A percentile compares a stretch with the other conserved stretches of the same genome.
Evolutionary conservation across 345 rosid genomes (phyloP).

Genomic region (Gossypium ekmanianum): DNA sequence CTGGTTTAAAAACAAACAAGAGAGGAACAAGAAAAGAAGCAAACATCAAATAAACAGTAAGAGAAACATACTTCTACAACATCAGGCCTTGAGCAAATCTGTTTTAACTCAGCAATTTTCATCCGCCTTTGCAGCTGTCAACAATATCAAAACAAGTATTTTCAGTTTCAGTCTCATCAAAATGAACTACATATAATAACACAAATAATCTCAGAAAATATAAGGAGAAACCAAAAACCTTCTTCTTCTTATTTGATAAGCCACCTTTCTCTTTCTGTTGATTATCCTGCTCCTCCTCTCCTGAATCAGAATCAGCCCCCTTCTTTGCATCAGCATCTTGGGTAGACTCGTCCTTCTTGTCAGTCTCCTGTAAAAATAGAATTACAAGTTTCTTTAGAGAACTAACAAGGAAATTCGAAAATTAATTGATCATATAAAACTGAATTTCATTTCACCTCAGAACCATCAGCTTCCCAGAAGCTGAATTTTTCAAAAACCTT

Average conservation of each 20-base stretch:
- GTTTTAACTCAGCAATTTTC: slow-evolving; percentile 93
- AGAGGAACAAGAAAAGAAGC: neutral
- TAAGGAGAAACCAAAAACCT: slow-evolving; percentile 1
- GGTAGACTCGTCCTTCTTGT: slow-evolving; percentile 55
- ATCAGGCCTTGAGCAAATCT: slow-evolving; percentile 94
- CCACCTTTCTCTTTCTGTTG: slow-evolving; percentile 68
- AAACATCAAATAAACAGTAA: neutral
- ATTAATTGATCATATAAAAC: neutral
- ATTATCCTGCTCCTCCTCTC: slow-evolving; percentile 69
- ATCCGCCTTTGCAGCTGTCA: slow-evolving; percentile 82
- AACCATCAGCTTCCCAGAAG: slow-evolving; percentile 45
- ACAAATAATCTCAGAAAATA: neutral
- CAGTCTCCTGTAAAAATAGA: slow-evolving; percentile 50
- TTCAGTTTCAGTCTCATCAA: slow-evolving; percentile 11
- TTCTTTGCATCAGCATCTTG: slow-evolving; percentile 57
- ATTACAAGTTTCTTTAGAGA: neutral
- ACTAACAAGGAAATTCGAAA: neutral
- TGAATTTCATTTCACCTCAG: slow-evolving; percentile 46
- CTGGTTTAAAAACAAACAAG: neutral
- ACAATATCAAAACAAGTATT: slow-evolving; percentile 1
- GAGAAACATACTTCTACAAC: slow-evolving; percentile 76
- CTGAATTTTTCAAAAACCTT: slow-evolving; percentile 79
- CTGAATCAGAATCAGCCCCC: slow-evolving; percentile 70
- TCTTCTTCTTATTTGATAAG: slow-evolving; percentile 70
- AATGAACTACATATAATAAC: neutral